phyloP scores from a whole-genome alignment of 768 basidiomycete species.

The Mycena amicta region DNA sequence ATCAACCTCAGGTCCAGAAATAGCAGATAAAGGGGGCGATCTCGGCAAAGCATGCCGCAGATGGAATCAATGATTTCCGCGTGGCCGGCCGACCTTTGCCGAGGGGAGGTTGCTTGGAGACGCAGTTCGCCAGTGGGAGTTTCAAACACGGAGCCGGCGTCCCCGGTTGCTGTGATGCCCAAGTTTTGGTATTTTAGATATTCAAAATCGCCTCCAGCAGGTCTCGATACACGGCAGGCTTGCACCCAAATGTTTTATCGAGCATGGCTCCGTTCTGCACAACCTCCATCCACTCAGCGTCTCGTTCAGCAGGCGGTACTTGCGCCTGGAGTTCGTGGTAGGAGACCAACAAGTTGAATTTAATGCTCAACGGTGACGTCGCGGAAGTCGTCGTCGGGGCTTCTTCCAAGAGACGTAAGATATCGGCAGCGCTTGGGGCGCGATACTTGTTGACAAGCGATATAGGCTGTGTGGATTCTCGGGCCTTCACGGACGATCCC shows the following conservation, averaged over 20 bases:
- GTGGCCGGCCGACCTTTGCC: too few species aligned
- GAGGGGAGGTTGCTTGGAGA: too few species aligned
- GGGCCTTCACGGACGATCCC: slow-evolving; percentile 24
- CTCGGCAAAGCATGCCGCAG: neutral
- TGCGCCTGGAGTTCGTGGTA: slow-evolving; percentile 35
- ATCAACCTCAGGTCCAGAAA: neutral
- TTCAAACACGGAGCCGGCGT: too few species aligned
- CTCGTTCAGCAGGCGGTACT: slow-evolving; percentile 27
- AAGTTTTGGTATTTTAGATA: too few species aligned
- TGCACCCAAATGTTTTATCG: slow-evolving; percentile 30
- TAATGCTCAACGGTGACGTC: slow-evolving; percentile 26
- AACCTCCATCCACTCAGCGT: slow-evolving; percentile 33
- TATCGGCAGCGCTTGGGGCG: slow-evolving; percentile 28
- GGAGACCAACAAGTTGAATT: slow-evolving; percentile 36
- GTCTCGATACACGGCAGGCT: slow-evolving; percentile 23
- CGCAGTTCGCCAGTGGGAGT: too few species aligned
- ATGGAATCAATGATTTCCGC: too few species aligned
- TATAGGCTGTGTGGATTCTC: slow-evolving; percentile 24
- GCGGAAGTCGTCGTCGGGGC: slow-evolving; percentile 12
- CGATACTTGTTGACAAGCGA: slow-evolving; percentile 31
- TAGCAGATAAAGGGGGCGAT: neutral
- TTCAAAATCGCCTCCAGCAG: slow-evolving; percentile 24
- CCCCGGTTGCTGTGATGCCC: too few species aligned
- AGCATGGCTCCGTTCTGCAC: slow-evolving; percentile 31
- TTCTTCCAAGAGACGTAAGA: slow-evolving; percentile 27